These are phyloP conservation scores for Xylaria sp. DNA, from an alignment of 2,329 filamentous ascomycete genomes.

Conservation along the genomic window DNA sequence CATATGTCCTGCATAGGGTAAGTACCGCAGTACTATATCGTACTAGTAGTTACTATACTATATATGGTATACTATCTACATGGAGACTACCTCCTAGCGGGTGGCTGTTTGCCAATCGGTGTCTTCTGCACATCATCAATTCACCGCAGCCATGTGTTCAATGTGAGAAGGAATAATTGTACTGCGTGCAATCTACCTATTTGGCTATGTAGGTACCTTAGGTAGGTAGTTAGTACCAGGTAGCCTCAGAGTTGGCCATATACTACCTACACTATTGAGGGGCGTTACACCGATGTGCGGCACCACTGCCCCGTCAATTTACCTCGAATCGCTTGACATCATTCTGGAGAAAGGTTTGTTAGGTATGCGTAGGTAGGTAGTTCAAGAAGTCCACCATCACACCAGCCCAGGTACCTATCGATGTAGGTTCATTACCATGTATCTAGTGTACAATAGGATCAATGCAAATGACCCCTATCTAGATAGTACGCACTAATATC, in stretches of 20 bases:
- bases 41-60: conserved; percentile 20
- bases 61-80: conserved; percentile 10
- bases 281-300: background rate
- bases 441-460: too few species aligned
- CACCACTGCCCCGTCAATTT: background rate
- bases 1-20: too few species aligned
- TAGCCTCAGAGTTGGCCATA: conserved; percentile 6
- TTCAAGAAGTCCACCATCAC: too few species aligned
- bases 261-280: background rate
- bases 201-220: too few species aligned
- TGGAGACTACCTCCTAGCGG: conserved; percentile 4
- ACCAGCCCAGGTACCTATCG: too few species aligned
- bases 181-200: too few species aligned
- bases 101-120: conserved; percentile 22
- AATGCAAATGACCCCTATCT: too few species aligned
- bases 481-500: too few species aligned
- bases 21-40: too few species aligned
- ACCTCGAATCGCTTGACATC: background rate
- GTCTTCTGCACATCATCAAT: conserved; percentile 37
- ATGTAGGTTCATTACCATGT: too few species aligned
- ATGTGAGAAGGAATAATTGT: background rate
- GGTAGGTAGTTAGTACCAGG: background rate
- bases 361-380: background rate
- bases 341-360: background rate
- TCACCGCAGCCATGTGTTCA: conserved; percentile 25